These are phyloP conservation scores for Pestalotiopsis sp. DNA, from an alignment of 2,329 filamentous ascomycete species.

Conservation along the genomic window DNA sequence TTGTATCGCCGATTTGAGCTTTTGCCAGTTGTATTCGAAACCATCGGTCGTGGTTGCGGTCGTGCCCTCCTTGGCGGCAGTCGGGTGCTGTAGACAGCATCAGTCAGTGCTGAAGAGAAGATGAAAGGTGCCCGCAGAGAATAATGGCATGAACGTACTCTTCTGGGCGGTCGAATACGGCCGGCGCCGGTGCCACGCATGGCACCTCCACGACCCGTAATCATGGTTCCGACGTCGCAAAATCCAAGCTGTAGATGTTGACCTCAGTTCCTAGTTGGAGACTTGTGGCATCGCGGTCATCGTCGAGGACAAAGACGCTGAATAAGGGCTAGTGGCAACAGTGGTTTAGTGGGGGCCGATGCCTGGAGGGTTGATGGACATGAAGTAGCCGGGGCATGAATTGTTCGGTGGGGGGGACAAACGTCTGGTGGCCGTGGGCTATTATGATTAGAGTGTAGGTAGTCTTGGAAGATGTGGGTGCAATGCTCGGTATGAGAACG, in stretches of 20 bases:
- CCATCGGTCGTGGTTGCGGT: constrained; percentile 51
- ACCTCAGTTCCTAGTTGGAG: too few relatives aligned
- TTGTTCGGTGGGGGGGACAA: background rate
- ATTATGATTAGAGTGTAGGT: background rate
- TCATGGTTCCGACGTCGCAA: constrained; percentile 24
- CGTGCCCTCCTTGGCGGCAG: background rate
- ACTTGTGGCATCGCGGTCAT: background rate
- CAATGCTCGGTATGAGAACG: background rate
- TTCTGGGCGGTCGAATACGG: constrained; percentile 34
- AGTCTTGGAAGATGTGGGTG: background rate
- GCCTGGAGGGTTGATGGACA: background rate
- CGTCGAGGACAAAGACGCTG: background rate
- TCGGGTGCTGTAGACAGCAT: background rate
- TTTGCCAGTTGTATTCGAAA: constrained; percentile 84
- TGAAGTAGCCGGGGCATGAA: background rate
- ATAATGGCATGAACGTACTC: constrained; percentile 24
- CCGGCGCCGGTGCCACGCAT: constrained; percentile 28
- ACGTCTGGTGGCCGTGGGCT: background rate
- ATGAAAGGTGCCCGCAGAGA: background rate
- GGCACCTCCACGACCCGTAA: constrained; percentile 33
- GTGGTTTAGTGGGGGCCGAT: background rate
- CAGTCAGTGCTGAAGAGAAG: background rate
- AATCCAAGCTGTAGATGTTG: background rate
- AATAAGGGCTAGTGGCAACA: background rate
- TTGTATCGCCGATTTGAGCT: constrained; percentile 73